Evolutionary conservation across 768 basidiomycete genomes (phyloP).

Genomic region (Hygrophorus pudorinus): DNA sequence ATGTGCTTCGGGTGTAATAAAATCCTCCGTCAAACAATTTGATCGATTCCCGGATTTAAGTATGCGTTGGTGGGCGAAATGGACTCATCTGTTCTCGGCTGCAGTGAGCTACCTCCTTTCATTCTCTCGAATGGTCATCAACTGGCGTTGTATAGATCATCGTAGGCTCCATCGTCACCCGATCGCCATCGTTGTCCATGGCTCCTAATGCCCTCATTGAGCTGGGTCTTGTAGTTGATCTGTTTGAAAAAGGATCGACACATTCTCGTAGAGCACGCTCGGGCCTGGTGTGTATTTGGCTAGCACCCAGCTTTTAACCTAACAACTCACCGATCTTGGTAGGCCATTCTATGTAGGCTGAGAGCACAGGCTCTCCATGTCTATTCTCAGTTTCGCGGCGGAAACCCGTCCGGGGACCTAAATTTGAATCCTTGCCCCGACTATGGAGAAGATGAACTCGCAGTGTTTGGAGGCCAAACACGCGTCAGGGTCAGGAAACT

Average conservation of each 20-base stretch:
- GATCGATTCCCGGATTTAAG: slow-evolving; percentile 34
- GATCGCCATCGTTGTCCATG: slow-evolving; percentile 58
- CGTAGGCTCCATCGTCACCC: slow-evolving; percentile 70
- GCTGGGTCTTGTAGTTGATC: slow-evolving; percentile 52
- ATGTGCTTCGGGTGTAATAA: slow-evolving; percentile 46
- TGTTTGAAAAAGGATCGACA: slow-evolving; percentile 54
- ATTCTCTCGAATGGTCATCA: background rate
- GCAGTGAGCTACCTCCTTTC: background rate
- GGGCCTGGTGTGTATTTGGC: slow-evolving; percentile 47
- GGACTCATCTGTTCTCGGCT: slow-evolving; percentile 32
- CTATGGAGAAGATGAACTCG: slow-evolving; percentile 48
- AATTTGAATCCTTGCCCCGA: slow-evolving; percentile 38
- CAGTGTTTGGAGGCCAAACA: slow-evolving; percentile 60
- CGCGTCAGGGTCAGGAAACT: slow-evolving; percentile 13
- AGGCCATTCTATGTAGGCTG: slow-evolving; percentile 54
- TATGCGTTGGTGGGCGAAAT: slow-evolving; percentile 50
- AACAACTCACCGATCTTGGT: background rate
- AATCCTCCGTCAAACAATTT: slow-evolving; percentile 40
- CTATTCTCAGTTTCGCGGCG: slow-evolving; percentile 28
- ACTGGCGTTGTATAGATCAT: slow-evolving; percentile 39
- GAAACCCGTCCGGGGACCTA: slow-evolving; percentile 24
- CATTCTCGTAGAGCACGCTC: slow-evolving; percentile 55
- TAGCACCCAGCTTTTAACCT: background rate
- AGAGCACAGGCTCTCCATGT: slow-evolving; percentile 59
- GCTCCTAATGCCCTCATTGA: slow-evolving; percentile 61